Evolutionary conservation across 192 early-diverging fungal genomes (phyloP), one percentile per base, ranked within the genome.

Genomic region (Diversispora eburnea): DNA sequence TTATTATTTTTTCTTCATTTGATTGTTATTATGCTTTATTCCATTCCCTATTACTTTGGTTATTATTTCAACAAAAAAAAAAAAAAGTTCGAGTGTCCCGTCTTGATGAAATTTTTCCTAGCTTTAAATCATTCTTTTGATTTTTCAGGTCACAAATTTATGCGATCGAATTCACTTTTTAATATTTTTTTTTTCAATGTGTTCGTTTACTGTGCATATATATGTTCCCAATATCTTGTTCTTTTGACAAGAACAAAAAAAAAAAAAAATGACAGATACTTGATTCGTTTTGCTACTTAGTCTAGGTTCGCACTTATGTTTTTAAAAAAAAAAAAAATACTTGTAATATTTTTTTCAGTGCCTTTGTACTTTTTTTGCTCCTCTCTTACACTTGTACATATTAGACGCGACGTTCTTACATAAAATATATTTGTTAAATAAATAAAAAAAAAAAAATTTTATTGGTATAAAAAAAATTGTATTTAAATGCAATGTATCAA

Each of bases 221-320:
- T 20, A 15, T 9, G 58, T 43, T 62, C 20, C 58, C 25, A 9
- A 39, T 61, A 15, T 33, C n/a, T 45, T 6, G 1, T 63, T n/a
- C 61, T 63, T 63, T 63, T 63, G 61, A 63, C 45, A 63, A 63
- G 61, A n/a, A 59, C 22, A 58, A 25, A 59, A 59, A 59, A 58
- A 25, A 59, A 59, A 59, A 58, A 58, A 63, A 63, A 63, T 63
- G 61, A 63, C 61, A 63, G 61, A 63, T 62, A 17, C 8, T 63
- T 42, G 61, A 42, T 63, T 63, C 61, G 61, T 63, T 43, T 63
- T 63, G 61, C 61, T 63, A 63, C 39, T 63, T 63, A n/a, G 42
- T 20, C 61, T 63, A 63, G 61, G 61, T 63, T 63, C 39, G 17
- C 61, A 43, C 41, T 63, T 63, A 43, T 63, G 13, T 22, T 60